Percentiles rank a stretch among this genome's conserved stretches.
These are phyloP conservation scores for Oryza glumipatula DNA, from an alignment of 176 grass and related monocot genomes.

Conservation along the genomic window DNA sequence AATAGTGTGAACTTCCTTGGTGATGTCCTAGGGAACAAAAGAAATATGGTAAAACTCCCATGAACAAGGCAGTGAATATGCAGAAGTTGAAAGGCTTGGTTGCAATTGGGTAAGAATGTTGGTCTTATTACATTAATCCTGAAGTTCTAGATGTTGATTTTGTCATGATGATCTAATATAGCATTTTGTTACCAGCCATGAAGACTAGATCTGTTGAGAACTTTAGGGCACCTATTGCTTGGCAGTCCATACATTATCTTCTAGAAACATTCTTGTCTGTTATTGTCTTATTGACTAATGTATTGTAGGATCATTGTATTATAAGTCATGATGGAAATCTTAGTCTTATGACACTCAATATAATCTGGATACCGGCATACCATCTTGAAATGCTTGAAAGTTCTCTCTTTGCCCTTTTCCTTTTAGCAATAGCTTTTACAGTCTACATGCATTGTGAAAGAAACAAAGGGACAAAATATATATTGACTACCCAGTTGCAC, in stretches of 20 bases:
- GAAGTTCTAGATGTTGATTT: background rate
- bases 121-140: background rate
- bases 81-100: conserved; percentile 71
- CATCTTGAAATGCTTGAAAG: conserved; percentile 9
- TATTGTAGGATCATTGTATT: conserved; percentile 1
- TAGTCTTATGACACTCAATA: background rate
- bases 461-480: background rate
- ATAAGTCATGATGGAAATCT: background rate
- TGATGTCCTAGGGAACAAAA: conserved; percentile 69
- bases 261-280: background rate
- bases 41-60: conserved; percentile 72
- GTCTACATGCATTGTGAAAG: background rate
- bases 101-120: conserved; percentile 72
- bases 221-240: background rate
- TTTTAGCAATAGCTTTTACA: background rate
- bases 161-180: conserved; percentile 5
- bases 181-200: background rate
- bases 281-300: background rate
- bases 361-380: background rate
- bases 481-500: background rate
- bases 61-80: conserved; percentile 85
- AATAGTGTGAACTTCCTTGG: conserved; percentile 25
- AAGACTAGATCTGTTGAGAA: conserved; percentile 17
- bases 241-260: background rate
- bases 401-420: background rate